Base-by-base conservation (phyloP, 805 yeast genomes). In the Lachancea quebecensis region DNA sequence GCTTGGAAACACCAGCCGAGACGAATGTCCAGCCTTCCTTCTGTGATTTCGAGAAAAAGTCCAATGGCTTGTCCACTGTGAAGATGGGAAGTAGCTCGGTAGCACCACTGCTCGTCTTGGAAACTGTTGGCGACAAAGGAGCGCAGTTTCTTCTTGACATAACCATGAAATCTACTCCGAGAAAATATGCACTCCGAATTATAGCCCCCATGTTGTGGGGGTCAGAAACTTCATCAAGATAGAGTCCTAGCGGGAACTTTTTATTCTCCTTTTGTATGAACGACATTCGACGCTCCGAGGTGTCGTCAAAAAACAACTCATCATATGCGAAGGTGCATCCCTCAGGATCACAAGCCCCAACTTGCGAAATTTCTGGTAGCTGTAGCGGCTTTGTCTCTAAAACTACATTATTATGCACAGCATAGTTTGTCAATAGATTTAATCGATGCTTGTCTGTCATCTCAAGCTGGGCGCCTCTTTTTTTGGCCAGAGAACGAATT, bases 141-240 rank as follows among this genome's bases (percentile, higher is more conserved):
- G 96, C 86, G 54, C 85, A 77, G 57, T 85, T 82, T 41, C 74
- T 75, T 31, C 76, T 79, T 1, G 95, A 82, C 36, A 82, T 65
- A 1, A 83, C 78, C 5, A 87, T 67, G 56, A 86, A 84, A 64
- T 89, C 95, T 2, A 74, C 95, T 8, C 96, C 96, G 11, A 88
- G 68, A 64, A 73, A 88, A 65, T 80, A 83, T 0, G 95, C 91
- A 2, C 89, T 77, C 58, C 96, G 69, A 27, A 85, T 65, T 36
- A 88, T 78, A 18, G 91, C 93, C 7, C 96, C 96, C 53, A 86
- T 70, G 59, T 88, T 88, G 60, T 86, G 95, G 0, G 96, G 91
- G 61, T 88, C 96, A 11, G 85, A 78, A 37, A 89, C 72, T 47
- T 85, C 87, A 62, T 88, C 96, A 21, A 88, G 65, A 54, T 74